Evolutionary conservation across 2,329 filamentous ascomycete species (phyloP), one percentile per base, ranked within the genome.

Genomic region (Laburnicola sp.): DNA sequence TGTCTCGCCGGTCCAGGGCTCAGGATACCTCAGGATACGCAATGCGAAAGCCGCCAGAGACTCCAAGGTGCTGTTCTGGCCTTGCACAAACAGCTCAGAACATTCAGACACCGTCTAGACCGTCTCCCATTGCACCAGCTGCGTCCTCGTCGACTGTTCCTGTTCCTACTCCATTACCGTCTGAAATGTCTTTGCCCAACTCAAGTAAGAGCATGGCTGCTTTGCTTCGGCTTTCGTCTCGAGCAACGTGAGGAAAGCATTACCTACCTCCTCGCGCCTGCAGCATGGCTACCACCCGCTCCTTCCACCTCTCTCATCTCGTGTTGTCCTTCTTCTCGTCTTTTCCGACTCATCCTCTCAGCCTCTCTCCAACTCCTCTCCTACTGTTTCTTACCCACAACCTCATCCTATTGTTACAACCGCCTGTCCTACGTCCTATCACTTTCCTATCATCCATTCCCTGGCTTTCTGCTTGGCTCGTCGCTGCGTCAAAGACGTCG

Each of bases 401-500:
- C 25, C 50, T 35, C 43, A 25, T 50, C 45, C 38, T 48, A 50
- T 40, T 27, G n/a, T 49, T 54, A 45, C 56, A 54, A 38, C 25
- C 54, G 43, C 56, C 50, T 48, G 25, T 48, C 54, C 52, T 52
- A 57, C 44, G 45, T 50, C 58, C 55, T 54, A 58, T 45, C 28
- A 27, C 23, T 49, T 40, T 44, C 48, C 48, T 50, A 23, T 31
- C 30, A 27, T 41, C 31, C 35, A 25, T 48, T 57, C 41, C 45
- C 32, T 51, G 26, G n/a, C 39, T 11, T 50, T 40, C 48, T 56
- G 53, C 45, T 45, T 31, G 38, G 28, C 43, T 30, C 46, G 50
- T 57, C 57, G 59, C 54, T 58, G 48, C 53, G 50, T 51, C 54
- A 50, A 58, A 56, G 47, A 23, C 39, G n/a, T n/a, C 31, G 39